Percentiles rank a stretch among this genome's conserved stretches.
Evolutionary conservation across 352 stramenopile species (phyloP).

Genomic region (Albugo laibachii): DNA sequence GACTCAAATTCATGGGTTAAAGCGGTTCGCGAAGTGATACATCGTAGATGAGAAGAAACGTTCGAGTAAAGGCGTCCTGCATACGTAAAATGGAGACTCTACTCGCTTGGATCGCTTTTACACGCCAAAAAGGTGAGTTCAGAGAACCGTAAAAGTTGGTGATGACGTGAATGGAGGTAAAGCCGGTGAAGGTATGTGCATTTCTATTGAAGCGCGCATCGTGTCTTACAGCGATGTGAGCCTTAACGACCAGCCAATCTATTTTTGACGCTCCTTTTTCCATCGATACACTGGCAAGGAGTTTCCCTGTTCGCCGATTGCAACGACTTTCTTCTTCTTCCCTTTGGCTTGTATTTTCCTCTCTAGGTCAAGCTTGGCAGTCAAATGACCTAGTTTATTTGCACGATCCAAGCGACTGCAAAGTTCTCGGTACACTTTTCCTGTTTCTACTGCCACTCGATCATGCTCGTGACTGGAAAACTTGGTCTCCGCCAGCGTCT

Average conservation of each 20-base stretch:
- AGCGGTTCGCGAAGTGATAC: no score
- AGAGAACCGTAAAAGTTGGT: no score
- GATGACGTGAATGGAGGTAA: no score
- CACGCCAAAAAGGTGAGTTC: no score
- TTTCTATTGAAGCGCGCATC: no score
- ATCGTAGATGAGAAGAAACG: no score
- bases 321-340: conserved; percentile 51
- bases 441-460: conserved; percentile 28
- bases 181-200: no score
- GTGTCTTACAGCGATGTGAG: no score
- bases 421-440: conserved; percentile 44
- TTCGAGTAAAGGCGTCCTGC: no score
- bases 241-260: conserved; percentile 4
- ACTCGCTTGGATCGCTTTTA: no score
- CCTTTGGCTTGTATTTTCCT: conserved; percentile 72
- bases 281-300: conserved; percentile 70
- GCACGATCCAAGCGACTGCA: conserved; percentile 42
- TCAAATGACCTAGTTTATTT: conserved; percentile 46
- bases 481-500: conserved; percentile 17
- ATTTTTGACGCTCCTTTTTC: conserved; percentile 79
- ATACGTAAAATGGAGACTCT: no score
- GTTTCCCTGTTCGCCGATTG: conserved; percentile 22
- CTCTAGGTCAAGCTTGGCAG: conserved; percentile 58
- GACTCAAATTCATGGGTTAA: no score
- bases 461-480: conserved; percentile 11